These are phyloP conservation scores for Chlorella vulgaris DNA, from an alignment of 139 green algal species.

Conservation along the genomic window DNA sequence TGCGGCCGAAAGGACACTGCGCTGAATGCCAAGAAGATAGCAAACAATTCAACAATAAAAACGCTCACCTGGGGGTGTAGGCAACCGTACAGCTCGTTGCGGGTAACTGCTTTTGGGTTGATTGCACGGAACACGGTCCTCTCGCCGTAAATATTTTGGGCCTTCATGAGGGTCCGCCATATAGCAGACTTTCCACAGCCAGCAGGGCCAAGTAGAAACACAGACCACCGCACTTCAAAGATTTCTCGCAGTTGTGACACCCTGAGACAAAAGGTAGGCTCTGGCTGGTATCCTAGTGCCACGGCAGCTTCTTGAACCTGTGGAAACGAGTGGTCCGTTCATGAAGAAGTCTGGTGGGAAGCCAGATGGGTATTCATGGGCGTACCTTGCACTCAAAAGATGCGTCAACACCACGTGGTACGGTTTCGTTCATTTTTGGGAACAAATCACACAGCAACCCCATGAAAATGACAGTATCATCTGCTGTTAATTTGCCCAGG, in stretches of 20 bases:
- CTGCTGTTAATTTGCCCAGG: conserved; percentile 89
- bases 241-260: conserved; percentile 82
- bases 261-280: conserved; percentile 91
- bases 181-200: conserved; percentile 93
- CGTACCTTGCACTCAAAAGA: conserved; percentile 79
- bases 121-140: conserved; percentile 56
- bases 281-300: conserved; percentile 86
- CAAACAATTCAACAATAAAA: not conserved
- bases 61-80: conserved; percentile 62
- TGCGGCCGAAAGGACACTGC: not conserved
- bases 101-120: conserved; percentile 82
- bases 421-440: conserved; percentile 82
- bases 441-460: conserved; percentile 95
- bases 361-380: not conserved
- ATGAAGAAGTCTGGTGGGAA: not conserved
- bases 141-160: conserved; percentile 77
- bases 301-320: conserved; percentile 73
- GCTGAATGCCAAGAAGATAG: not conserved
- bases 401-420: conserved; percentile 78
- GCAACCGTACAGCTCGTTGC: conserved; percentile 95
- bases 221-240: conserved; percentile 90
- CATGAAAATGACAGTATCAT: conserved; percentile 91
- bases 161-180: conserved; percentile 87
- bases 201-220: conserved; percentile 91
- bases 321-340: conserved; percentile 4